Evolutionary conservation across 202 grass and related monocot genomes (phyloP).

Genomic region (Dendrocalamus latiflorus): DNA sequence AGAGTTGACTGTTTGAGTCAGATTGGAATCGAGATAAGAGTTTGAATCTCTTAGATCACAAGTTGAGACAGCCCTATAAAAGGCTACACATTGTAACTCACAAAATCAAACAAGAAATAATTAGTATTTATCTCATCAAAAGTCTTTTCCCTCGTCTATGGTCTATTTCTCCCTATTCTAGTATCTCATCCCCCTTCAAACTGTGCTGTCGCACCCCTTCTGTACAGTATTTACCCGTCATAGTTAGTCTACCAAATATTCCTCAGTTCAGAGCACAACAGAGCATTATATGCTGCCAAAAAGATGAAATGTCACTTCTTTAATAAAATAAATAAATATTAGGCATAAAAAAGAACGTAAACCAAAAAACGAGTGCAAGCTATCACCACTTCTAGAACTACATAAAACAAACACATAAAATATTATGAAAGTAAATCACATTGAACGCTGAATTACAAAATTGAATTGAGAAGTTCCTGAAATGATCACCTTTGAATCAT

Average conservation of each 20-base stretch:
- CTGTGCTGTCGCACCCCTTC: background rate
- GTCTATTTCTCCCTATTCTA: background rate
- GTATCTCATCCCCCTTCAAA: background rate
- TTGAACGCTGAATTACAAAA: constrained; percentile 1
- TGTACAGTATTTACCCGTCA: background rate
- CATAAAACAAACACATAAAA: constrained; percentile 1
- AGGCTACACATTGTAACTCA: background rate
- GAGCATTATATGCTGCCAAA: background rate
- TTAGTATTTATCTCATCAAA: background rate
- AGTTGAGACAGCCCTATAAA: background rate
- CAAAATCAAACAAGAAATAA: background rate
- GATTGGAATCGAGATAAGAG: background rate
- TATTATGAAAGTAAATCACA: background rate
- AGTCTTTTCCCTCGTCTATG: background rate
- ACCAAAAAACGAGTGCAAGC: background rate
- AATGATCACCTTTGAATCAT: constrained; percentile 87
- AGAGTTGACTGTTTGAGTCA: background rate
- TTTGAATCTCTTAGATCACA: too few relatives aligned
- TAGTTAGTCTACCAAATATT: background rate
- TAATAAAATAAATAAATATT: background rate
- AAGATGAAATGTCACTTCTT: background rate
- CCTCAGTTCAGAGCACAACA: background rate
- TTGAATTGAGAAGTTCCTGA: constrained; percentile 2
- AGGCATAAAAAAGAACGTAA: background rate
- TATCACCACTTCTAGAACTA: background rate